phyloP scores from a whole-genome alignment of 1,284 basidiomycete genomes.

The Bondarzewia mesenterica region DNA sequence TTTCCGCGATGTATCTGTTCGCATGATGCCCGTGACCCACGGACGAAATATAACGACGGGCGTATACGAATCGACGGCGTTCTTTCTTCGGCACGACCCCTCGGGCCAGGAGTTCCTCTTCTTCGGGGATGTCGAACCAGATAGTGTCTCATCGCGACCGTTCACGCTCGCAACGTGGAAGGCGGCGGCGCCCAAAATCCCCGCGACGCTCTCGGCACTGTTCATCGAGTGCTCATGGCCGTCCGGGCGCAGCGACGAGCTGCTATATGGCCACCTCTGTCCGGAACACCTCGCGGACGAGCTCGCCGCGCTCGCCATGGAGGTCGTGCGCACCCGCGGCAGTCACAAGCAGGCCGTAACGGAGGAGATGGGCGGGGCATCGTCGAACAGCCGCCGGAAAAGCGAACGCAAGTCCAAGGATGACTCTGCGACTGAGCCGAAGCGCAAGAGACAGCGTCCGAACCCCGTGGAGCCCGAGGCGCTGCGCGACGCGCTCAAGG shows the following conservation, averaged over 20 bases:
- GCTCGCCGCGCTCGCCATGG: conserved; percentile 51
- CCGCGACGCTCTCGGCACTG: conserved; percentile 50
- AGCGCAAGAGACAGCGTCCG: conserved; percentile 39
- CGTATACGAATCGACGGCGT: conserved; percentile 64
- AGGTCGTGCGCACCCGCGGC: conserved; percentile 43
- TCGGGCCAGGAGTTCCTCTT: conserved; percentile 64
- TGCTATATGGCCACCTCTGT: conserved; percentile 70
- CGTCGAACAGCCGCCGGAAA: neutral
- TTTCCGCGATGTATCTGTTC: conserved; percentile 51
- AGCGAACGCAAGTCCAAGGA: neutral
- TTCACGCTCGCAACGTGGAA: conserved; percentile 63
- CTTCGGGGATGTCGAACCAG: conserved; percentile 80
- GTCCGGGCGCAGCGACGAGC: conserved; percentile 47
- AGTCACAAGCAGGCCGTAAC: neutral
- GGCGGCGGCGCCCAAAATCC: conserved; percentile 61
- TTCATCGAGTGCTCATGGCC: conserved; percentile 86
- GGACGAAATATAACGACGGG: conserved; percentile 42
- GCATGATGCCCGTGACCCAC: conserved; percentile 62
- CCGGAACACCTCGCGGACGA: conserved; percentile 67
- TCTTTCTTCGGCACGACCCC: conserved; percentile 61
- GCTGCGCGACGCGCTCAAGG: conserved; percentile 42
- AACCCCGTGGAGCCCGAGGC: conserved; percentile 30
- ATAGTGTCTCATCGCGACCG: conserved; percentile 50
- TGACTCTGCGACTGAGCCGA: neutral
- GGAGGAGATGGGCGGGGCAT: neutral